Base-by-base conservation (phyloP, 2,329 filamentous ascomycete genomes). In the Cladosporium austrohemisphaericum region DNA sequence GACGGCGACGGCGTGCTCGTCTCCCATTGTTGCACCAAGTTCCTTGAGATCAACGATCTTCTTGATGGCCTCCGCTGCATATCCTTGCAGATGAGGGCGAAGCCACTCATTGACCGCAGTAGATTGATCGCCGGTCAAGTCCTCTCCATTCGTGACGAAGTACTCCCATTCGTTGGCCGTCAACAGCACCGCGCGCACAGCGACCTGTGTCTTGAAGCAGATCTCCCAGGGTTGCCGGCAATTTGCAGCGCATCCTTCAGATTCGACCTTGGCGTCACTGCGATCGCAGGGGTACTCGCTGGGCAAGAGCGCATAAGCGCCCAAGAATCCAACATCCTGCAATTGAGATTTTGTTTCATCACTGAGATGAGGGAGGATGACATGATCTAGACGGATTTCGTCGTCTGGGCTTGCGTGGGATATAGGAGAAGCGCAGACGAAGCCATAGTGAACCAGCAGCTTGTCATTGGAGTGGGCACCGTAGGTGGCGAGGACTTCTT, bases 391-490 rank as follows among this genome's bases (percentile, higher is more conserved):
- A 2, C 63, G 62, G 7, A 74, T 59, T 2, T 63, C 59, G 55
- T 76, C 73, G 47, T 69, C 65, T 14, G 53, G 49, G 49, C 69
- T 72, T 8, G 46, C 53, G 1, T 50, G 50, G 36, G 5, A 46
- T 23, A 7, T 49, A 5, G 38, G 40, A 28, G 52, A 49, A 1
- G 37, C 38, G 36, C 69, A 63, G 11, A 74, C 64, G 57, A 76
- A 76, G n/a, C 73, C 73, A 49, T 76, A 91, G 66, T 89, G 85
- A 0, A 80, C 76, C 2, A 90, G 74, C 14, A 90, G 68, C 56
- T 86, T 85, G 61, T 90, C 86, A 54, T 88, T 87, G 22, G 76
- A 76, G 62, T 90, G 86, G 1, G 75, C 65, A 3, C 86, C 86
- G 58, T 91, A 91, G 22, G 77, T 81, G 20, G 86, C 80, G 52